Evolutionary conservation across 768 basidiomycete species (phyloP).

Genomic region (Stropharia rugosoannulata): DNA sequence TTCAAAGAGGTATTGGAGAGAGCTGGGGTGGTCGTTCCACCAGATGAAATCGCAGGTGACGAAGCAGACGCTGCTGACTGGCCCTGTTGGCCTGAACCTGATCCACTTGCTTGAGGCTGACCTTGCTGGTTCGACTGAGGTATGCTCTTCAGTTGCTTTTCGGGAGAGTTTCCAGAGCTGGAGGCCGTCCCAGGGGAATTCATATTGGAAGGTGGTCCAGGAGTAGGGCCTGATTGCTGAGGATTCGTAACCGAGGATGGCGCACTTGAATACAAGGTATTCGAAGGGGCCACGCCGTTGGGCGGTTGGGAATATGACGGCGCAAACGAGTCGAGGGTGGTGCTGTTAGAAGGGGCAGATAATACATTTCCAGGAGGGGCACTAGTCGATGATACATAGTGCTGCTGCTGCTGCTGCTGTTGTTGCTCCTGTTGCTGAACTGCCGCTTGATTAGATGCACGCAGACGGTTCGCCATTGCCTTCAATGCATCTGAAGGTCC

Average conservation of each 20-base stretch:
- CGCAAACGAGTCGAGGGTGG: too few relatives aligned
- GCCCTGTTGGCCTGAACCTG: conserved; percentile 5
- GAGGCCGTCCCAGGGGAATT: conserved; percentile 55
- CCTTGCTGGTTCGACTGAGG: conserved; percentile 17
- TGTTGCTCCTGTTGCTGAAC: too few relatives aligned
- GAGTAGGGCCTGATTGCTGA: conserved; percentile 22
- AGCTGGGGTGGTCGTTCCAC: conserved; percentile 48
- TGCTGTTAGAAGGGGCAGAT: too few relatives aligned
- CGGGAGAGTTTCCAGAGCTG: conserved; percentile 48
- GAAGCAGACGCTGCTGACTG: conserved; percentile 30
- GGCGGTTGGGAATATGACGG: conserved; percentile 16
- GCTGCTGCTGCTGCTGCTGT: too few relatives aligned
- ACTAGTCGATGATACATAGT: too few relatives aligned
- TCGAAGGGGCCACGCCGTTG: conserved; percentile 12
- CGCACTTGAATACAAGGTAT: conserved; percentile 31
- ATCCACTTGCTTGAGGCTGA: conserved; percentile 12
- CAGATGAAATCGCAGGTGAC: conserved; percentile 29
- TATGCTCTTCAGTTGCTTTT: conserved; percentile 64
- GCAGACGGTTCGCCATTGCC: too few relatives aligned
- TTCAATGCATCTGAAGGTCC: conserved; percentile 11
- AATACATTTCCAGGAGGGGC: too few relatives aligned
- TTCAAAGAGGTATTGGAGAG: conserved; percentile 51
- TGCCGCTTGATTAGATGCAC: too few relatives aligned
- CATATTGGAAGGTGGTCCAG: conserved; percentile 25
- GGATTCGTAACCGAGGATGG: conserved; percentile 48